A percentile compares a stretch with the other conserved stretches of the same genome.
These are phyloP conservation scores for Volvox carteri DNA, from an alignment of 163 green algal species.

Conservation along the genomic window DNA sequence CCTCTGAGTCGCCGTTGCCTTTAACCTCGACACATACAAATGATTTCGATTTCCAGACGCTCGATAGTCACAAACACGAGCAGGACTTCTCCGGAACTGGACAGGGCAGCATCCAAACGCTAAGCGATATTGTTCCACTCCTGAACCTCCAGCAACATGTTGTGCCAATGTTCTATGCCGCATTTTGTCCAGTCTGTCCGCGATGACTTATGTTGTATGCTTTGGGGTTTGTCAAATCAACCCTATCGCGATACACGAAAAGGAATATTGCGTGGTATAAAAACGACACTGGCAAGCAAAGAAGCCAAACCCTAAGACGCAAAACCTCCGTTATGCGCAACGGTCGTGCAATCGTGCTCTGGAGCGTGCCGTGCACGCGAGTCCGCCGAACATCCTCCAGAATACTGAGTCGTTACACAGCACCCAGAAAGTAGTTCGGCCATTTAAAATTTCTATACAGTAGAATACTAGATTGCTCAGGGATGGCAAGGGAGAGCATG, in stretches of 20 bases:
- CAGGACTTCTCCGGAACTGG: neutral
- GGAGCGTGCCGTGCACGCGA: neutral
- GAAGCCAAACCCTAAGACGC: too few relatives aligned
- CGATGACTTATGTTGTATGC: neutral
- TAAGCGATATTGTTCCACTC: neutral
- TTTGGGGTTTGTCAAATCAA: neutral
- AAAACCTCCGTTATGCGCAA: neutral
- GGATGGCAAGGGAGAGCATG: too few relatives aligned
- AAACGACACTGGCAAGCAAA: too few relatives aligned
- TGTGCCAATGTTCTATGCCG: neutral
- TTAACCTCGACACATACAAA: neutral
- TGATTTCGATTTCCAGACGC: neutral
- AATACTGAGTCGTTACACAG: too few relatives aligned
- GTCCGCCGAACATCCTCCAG: too few relatives aligned
- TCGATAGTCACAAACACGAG: neutral
- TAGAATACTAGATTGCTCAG: too few relatives aligned
- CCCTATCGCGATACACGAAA: neutral
- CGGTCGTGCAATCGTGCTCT: neutral
- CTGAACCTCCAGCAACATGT: neutral
- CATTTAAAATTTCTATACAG: too few relatives aligned
- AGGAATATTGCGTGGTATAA: neutral
- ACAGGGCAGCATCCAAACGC: neutral
- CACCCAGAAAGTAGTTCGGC: too few relatives aligned
- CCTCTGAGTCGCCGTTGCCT: neutral
- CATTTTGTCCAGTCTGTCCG: neutral